Percentiles rank a stretch among this genome's conserved stretches.
phyloP scores from a whole-genome alignment of 2,329 filamentous ascomycete genomes.

The Botrytis porri region DNA sequence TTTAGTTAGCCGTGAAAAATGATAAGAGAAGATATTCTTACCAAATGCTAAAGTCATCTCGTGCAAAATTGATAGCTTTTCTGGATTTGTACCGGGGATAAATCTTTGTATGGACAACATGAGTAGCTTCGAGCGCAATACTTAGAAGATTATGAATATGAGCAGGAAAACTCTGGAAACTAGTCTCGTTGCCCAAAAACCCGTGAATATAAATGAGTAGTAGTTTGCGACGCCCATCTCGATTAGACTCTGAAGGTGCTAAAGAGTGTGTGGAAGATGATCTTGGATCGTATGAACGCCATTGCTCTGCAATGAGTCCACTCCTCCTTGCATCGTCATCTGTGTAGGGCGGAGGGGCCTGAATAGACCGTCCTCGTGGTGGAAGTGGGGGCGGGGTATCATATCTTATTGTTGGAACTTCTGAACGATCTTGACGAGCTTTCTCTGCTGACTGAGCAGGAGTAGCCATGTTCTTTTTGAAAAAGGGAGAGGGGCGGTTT shows the following conservation, averaged over 20 bases:
- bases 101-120: slow-evolving; percentile 82
- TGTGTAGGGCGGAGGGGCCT: slow-evolving; percentile 35
- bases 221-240: slow-evolving; percentile 50
- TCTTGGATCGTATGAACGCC: slow-evolving; percentile 38
- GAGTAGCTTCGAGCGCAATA: slow-evolving; percentile 63
- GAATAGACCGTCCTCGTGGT: slow-evolving; percentile 28
- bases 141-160: slow-evolving; percentile 77
- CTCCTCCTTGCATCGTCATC: slow-evolving; percentile 32
- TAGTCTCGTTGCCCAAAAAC: slow-evolving; percentile 84
- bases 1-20: slow-evolving; percentile 24
- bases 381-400: slow-evolving; percentile 33
- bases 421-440: slow-evolving; percentile 21
- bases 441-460: slow-evolving; percentile 31
- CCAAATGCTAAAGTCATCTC: slow-evolving; percentile 81
- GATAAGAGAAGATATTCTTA: slow-evolving; percentile 36
- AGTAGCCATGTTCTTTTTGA: slow-evolving; percentile 25
- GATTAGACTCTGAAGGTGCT: slow-evolving; percentile 33
- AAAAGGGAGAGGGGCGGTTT: neutral
- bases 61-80: slow-evolving; percentile 66
- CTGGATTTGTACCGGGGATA: slow-evolving; percentile 79
- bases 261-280: slow-evolving; percentile 38
- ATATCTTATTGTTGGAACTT: slow-evolving; percentile 13
- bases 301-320: slow-evolving; percentile 36
- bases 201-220: slow-evolving; percentile 85
- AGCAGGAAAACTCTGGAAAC: slow-evolving; percentile 82